Evolutionary conservation across 2,329 filamentous ascomycete species (phyloP).

Genomic region (Escovopsis weberi): DNA sequence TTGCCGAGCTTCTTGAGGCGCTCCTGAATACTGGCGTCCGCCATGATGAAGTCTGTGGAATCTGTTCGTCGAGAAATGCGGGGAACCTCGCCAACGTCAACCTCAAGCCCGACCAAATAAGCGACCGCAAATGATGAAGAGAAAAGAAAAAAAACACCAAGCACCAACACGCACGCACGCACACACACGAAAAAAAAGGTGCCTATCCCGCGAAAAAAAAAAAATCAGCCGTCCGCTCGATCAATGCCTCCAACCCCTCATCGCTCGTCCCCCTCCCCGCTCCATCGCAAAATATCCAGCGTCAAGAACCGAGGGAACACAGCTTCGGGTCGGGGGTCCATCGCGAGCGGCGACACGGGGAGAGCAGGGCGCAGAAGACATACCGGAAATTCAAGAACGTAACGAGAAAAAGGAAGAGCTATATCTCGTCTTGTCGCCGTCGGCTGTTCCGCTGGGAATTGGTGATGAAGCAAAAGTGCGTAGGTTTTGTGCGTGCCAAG

Average conservation of each 20-base stretch:
- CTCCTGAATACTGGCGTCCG: conserved; percentile 35
- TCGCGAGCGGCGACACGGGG: background rate
- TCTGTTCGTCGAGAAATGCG: conserved; percentile 15
- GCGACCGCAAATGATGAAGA: no score
- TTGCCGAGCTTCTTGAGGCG: conserved; percentile 44
- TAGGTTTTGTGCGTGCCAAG: conserved; percentile 32
- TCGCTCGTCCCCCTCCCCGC: no score
- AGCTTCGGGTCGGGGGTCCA: background rate
- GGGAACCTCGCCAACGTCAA: conserved; percentile 2
- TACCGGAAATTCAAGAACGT: conserved; percentile 16
- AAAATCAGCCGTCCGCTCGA: background rate
- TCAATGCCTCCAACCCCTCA: no score
- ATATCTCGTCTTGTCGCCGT: conserved; percentile 23
- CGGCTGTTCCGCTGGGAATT: conserved; percentile 14
- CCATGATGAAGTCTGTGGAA: conserved; percentile 25
- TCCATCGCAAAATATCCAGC: no score
- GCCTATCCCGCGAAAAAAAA: background rate
- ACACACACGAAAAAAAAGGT: background rate
- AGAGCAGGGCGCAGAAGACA: conserved; percentile 6
- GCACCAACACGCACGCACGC: no score
- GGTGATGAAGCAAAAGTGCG: conserved; percentile 22
- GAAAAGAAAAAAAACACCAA: no score
- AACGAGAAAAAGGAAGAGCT: conserved; percentile 19
- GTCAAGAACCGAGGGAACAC: background rate
- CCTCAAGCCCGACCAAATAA: background rate